A percentile compares a stretch with the other conserved stretches of the same genome.
Evolutionary conservation across 306 rosid genomes (phyloP).

Genomic region (Castanopsis chinensis): DNA sequence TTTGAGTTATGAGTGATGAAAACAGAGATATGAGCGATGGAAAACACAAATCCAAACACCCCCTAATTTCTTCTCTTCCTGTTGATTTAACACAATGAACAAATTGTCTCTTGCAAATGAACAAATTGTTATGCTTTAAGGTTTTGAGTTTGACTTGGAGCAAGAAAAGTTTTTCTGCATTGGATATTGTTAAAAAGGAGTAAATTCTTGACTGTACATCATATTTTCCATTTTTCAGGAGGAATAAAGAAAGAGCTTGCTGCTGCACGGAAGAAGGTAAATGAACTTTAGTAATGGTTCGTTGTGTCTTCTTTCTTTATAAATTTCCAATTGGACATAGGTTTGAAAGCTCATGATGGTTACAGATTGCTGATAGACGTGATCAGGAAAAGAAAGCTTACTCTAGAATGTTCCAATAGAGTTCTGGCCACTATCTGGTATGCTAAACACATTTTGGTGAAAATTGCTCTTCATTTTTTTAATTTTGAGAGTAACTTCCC

Average conservation of each 20-base stretch:
- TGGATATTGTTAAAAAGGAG: neutral
- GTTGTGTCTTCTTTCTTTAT: neutral
- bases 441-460: neutral
- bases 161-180: neutral
- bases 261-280: constrained; percentile 26
- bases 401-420: constrained; percentile 39
- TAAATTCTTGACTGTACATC: neutral
- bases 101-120: neutral
- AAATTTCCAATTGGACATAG: neutral
- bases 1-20: too few relatives aligned
- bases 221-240: constrained; percentile 23
- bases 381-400: constrained; percentile 29
- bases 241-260: constrained; percentile 34
- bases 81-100: neutral
- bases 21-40: too few relatives aligned
- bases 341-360: neutral
- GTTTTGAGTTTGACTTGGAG: neutral
- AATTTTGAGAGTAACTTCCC: neutral
- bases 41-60: too few relatives aligned
- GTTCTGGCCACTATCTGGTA: constrained; percentile 1
- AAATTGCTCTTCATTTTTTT: neutral
- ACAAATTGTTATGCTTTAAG: neutral
- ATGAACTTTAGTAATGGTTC: neutral
- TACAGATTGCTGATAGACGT: constrained; percentile 29
- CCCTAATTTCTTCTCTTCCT: neutral